Evolutionary conservation across 2,329 filamentous ascomycete genomes (phyloP), one percentile per base, ranked within the genome.

Genomic region (Massarina eburnea): DNA sequence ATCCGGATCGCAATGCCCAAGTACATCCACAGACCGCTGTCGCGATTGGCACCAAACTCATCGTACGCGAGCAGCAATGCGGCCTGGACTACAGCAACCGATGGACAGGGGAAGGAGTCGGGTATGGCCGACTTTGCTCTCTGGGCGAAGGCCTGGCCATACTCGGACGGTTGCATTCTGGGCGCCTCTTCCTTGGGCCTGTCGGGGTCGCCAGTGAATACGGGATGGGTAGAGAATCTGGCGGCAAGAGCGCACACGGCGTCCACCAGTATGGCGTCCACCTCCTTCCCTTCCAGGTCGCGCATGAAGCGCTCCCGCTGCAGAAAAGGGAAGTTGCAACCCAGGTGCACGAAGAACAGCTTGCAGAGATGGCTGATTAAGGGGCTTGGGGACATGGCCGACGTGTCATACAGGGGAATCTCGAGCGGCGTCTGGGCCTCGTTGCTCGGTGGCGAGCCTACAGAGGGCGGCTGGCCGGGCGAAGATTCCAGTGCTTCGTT

Each of bases 1-100:
- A 91, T 88, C 4, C 90, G 84, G 49, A 95, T 95, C 0, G 90
- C 86, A 41, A 92, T 85, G 0, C 90, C 91, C 1, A 95, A 76
- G 62, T 95, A 95, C 89, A 95, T 95, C 90, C 91, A 96, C 6
- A 96, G 71, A 0, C 89, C 89, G 65, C 89, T 95, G 61, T 95
- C 91, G 58, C 91, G 88, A 54, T 89, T 89, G 9, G 88, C 88
- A 1, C 90, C 91, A 57, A 96, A 95, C 34, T 91, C 86, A 55
- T 95, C 89, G 61, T 95, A 95, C 0, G 89, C 90, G 71, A 96
- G 81, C 21, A 96, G 73, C 9, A 95, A 71, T 39, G 86, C 91
- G 1, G 90, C 89, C 59, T 95, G 91, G 0, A 94, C 88, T 8
- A 89, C 89, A 19, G 87, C 86, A 1, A 95, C 84, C 2, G 85